Percentiles rank a stretch among this genome's conserved stretches.
phyloP scores from a whole-genome alignment of 352 stramenopile species.

The Phytophthora ramorum region DNA sequence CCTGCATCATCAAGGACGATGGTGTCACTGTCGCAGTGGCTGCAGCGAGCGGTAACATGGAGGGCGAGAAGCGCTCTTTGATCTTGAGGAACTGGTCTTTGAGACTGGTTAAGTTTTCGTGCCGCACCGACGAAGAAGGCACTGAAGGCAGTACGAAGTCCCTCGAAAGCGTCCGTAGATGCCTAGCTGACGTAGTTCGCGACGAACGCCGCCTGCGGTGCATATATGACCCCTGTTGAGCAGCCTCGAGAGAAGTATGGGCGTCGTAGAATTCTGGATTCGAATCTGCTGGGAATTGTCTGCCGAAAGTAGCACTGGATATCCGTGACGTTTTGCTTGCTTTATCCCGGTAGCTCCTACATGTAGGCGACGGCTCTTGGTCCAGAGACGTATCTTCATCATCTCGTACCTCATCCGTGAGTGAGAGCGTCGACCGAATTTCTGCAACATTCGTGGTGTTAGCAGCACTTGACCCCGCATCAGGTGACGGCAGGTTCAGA shows the following conservation, averaged over 20 bases:
- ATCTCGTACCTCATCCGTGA: constrained; percentile 22
- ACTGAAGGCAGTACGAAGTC: constrained; percentile 65
- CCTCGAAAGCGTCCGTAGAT: constrained; percentile 53
- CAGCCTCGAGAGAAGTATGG: constrained; percentile 1
- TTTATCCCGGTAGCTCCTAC: constrained; percentile 32
- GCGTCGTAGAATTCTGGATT: constrained; percentile 20
- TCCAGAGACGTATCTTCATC: constrained; percentile 25
- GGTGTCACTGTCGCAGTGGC: constrained; percentile 22
- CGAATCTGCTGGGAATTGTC: constrained; percentile 16
- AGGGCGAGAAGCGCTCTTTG: constrained; percentile 74
- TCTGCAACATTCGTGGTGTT: not conserved
- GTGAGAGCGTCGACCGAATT: constrained; percentile 24
- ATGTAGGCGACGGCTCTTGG: constrained; percentile 36
- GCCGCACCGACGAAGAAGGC: constrained; percentile 46
- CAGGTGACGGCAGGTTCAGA: constrained; percentile 34
- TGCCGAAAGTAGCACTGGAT: not conserved
- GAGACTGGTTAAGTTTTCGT: constrained; percentile 77
- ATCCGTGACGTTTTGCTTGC: constrained; percentile 11
- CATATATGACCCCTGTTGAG: constrained; percentile 23
- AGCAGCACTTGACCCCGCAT: constrained; percentile 1
- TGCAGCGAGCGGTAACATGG: constrained; percentile 31
- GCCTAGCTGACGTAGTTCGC: constrained; percentile 9
- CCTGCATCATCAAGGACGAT: constrained; percentile 8
- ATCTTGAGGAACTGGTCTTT: constrained; percentile 87
- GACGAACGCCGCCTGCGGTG: constrained; percentile 38